Percentiles rank a stretch among this genome's conserved stretches.
These are phyloP conservation scores for Agastache rugosa DNA, from an alignment of 257 asterid species.

Conservation along the genomic window DNA sequence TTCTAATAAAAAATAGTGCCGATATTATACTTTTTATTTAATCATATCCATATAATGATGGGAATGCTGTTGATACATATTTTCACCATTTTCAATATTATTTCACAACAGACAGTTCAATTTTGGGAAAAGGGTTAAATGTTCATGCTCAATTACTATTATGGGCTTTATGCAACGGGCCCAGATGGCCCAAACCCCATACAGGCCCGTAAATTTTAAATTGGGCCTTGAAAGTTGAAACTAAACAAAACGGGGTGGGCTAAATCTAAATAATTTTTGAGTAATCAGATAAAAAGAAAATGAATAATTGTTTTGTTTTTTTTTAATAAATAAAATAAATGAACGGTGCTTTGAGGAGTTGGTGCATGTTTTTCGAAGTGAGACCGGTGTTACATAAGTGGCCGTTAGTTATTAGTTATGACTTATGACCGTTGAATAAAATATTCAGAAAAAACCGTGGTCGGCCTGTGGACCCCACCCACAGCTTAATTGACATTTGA, in stretches of 20 bases:
- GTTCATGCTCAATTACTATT: no score
- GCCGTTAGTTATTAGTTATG: constrained; percentile 16
- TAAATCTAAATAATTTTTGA: neutral
- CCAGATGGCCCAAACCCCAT: neutral
- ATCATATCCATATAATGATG: no score
- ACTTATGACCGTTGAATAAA: constrained; percentile 6
- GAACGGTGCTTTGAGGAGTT: neutral
- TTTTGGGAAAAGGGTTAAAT: no score
- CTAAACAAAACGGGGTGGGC: neutral
- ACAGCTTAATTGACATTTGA: neutral
- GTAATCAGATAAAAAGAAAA: neutral
- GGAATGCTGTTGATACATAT: no score
- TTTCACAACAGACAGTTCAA: no score
- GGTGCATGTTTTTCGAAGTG: neutral
- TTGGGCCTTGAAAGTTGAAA: neutral
- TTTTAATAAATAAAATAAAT: neutral
- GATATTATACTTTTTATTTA: no score
- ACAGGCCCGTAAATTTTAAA: neutral
- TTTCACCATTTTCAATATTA: no score
- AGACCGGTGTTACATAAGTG: neutral
- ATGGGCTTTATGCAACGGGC: neutral
- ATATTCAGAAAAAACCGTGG: constrained; percentile 4
- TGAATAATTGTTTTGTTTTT: neutral
- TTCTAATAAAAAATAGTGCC: no score
- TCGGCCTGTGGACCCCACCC: constrained; percentile 19